Conservation (phyloP, 129 eudicot genomes). For the Escallonia herrerae region DNA sequence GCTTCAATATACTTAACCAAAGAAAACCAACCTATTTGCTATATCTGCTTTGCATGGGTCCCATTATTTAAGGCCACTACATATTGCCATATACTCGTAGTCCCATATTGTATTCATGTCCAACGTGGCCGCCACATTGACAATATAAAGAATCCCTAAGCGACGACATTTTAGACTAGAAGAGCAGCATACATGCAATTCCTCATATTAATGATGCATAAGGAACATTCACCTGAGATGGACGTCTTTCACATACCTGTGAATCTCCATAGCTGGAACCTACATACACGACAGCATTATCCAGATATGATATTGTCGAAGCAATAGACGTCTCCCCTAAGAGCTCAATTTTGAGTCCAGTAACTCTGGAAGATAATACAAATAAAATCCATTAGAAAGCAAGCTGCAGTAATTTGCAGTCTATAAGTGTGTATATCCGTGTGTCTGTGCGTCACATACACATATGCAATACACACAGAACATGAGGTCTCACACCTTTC, state of each 20-base stretch:
- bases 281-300: slow-evolving; percentile 84
- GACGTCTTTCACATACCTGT: slow-evolving; percentile 49
- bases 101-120: not conserved
- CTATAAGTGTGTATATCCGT: too few species aligned
- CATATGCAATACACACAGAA: too few species aligned
- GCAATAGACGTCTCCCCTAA: slow-evolving; percentile 95
- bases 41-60: too few species aligned
- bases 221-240: not conserved
- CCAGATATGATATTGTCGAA: slow-evolving; percentile 91
- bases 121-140: not conserved
- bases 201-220: not conserved
- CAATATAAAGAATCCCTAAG: not conserved
- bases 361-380: slow-evolving; percentile 52
- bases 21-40: too few species aligned
- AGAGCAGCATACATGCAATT: not conserved
- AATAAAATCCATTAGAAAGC: not conserved
- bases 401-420: too few species aligned
- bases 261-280: slow-evolving; percentile 99
- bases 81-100: too few species aligned
- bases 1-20: too few species aligned
- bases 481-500: too few species aligned
- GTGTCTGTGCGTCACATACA: too few species aligned
- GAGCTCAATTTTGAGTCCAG: slow-evolving; percentile 96
- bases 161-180: not conserved
- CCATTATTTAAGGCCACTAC: too few species aligned